These are phyloP conservation scores for Aurantiochytrium sp. DNA, from an alignment of 108 stramenopile species.

Conservation along the genomic window DNA sequence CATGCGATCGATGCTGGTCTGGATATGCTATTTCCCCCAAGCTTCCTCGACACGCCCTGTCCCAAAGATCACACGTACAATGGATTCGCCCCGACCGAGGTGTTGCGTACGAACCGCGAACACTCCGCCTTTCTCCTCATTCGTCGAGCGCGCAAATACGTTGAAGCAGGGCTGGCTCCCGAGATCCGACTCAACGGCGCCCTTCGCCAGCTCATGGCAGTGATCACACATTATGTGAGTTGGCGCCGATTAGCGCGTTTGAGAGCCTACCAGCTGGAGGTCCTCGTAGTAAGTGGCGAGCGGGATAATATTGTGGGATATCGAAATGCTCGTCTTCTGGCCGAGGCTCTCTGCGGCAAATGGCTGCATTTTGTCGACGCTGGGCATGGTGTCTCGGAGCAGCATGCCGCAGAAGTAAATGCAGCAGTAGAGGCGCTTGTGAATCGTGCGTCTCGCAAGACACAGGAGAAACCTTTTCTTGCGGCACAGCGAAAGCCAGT, in stretches of 20 bases:
- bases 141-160: not conserved
- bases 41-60: not conserved
- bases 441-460: not conserved
- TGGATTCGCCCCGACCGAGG: not conserved
- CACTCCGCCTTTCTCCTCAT: not conserved
- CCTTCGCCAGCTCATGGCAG: not conserved
- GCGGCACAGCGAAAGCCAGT: not conserved
- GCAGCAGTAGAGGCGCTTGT: not conserved
- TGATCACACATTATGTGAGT: not conserved
- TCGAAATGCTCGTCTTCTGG: not conserved
- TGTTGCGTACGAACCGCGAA: not conserved
- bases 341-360: not conserved
- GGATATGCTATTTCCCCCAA: not conserved
- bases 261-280: not conserved
- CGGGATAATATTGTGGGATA: not conserved
- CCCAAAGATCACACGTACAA: not conserved
- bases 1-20: not conserved
- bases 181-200: not conserved
- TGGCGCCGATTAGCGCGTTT: not conserved
- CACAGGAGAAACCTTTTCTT: not conserved
- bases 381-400: not conserved
- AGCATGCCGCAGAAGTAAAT: not conserved
- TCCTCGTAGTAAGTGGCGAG: not conserved
- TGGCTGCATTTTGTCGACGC: constrained; percentile 7
- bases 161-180: not conserved